Evolutionary conservation across 768 basidiomycete genomes (phyloP), one percentile per base, ranked within the genome.

Genomic region (Coprinellus micaceus): DNA sequence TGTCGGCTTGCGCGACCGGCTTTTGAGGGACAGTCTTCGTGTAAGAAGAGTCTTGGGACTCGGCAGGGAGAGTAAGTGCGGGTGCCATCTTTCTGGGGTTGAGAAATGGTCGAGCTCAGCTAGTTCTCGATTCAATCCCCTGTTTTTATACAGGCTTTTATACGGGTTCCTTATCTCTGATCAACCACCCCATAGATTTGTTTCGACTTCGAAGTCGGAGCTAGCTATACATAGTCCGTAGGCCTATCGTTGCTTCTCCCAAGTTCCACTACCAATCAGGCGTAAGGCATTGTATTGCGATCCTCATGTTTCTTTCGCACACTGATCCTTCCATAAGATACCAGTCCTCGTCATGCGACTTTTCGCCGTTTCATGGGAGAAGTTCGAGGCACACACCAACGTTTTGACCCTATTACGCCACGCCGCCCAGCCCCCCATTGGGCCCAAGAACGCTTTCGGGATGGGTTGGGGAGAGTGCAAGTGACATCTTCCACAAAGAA

Each of bases 1-100:
- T 68, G 25, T 79, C 77, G 59, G 71, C 67, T 47, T 71, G 69
- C 37, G 65, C 62, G 29, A 55, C 61, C 37, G 66, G 52, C 25
- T 44, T n/a, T 7, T 36, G 37, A 47, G 48, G 52, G 3, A 33
- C 44, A 30, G 41, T 52, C 10, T 33, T 54, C 25, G 30, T 12
- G 22, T 47, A 51, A n/a, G 54, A 46, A 21, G 54, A 39, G 21
- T 47, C 43, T 15, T 24, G 29, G 17, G 53, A 43, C 25, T 29
- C 44, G 17, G 52, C 30, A 4, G 49, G 53, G 24, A 58, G 39
- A 24, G 61, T 64, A 43, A 66, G 63, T 39, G 68, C 66, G 24
- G 67, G 69, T n/a, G 69, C 64, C 69, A 62, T 62, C 7, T 52
- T 55, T 22, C 30, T 30, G 41, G 29, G 11, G 9, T 41, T 11